Percentiles rank a stretch among this genome's conserved stretches.
Conservation (phyloP, 2,329 filamentous ascomycete genomes). For the Colletotrichum liriopes region DNA sequence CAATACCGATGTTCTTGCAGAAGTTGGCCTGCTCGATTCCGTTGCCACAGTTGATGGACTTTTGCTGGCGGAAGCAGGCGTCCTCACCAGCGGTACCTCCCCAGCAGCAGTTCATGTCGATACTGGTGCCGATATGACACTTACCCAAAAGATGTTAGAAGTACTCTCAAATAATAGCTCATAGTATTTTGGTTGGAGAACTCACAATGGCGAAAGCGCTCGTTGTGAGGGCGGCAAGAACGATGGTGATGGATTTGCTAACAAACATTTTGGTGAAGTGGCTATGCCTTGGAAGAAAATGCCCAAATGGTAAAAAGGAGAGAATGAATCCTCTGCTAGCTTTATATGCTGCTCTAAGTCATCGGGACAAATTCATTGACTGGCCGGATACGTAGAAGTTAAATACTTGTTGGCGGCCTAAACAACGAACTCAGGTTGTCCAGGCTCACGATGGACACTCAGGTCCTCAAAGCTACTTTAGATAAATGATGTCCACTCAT, state of each 20-base stretch:
- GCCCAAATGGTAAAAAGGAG: neutral
- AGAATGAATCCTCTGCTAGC: no score
- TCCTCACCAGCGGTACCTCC: conserved; percentile 7
- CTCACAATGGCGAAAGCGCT: conserved; percentile 8
- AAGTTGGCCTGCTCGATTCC: conserved; percentile 14
- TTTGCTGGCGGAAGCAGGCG: conserved; percentile 9
- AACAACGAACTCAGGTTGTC: no score
- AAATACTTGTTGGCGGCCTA: no score
- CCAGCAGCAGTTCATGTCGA: conserved; percentile 22
- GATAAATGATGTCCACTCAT: no score
- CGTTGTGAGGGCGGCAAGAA: neutral
- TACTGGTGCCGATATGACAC: conserved; percentile 9
- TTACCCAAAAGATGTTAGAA: neutral
- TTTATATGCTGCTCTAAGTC: neutral
- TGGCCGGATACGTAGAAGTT: neutral
- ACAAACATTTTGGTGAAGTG: conserved; percentile 5
- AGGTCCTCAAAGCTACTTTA: no score
- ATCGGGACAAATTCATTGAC: neutral
- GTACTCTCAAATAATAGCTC: no score
- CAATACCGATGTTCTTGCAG: conserved; percentile 18
- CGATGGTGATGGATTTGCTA: neutral
- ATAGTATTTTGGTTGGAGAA: neutral
- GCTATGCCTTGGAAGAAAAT: neutral
- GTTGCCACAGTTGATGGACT: conserved; percentile 15
- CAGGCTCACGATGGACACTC: no score